Evolutionary conservation across 306 rosid genomes (phyloP).

Genomic region (Fragaria vesca): DNA sequence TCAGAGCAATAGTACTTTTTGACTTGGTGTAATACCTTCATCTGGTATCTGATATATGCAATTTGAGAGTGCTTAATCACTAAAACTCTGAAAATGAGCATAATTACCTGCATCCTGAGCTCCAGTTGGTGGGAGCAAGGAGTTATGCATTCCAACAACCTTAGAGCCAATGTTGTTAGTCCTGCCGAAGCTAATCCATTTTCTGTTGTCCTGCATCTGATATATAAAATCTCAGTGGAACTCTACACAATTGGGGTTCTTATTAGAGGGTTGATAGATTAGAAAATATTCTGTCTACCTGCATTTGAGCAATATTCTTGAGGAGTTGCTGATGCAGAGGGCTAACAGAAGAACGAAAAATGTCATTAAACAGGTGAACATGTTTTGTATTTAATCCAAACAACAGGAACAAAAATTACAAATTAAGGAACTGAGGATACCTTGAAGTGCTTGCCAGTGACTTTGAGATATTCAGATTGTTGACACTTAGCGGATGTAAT

Average conservation of each 20-base stretch:
- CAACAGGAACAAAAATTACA: background rate
- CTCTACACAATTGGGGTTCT: slow-evolving; percentile 18
- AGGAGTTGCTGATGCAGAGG: slow-evolving; percentile 15
- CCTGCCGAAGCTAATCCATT: slow-evolving; percentile 23
- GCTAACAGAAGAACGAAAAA: slow-evolving; percentile 34
- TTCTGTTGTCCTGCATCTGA: slow-evolving; percentile 34
- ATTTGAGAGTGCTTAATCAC: background rate
- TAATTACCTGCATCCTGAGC: slow-evolving; percentile 35
- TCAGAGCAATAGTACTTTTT: background rate
- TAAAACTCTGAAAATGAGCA: background rate
- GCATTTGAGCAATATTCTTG: slow-evolving; percentile 21
- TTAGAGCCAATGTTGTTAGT: slow-evolving; percentile 11
- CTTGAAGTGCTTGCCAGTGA: slow-evolving; percentile 30
- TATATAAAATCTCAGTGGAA: slow-evolving; percentile 6
- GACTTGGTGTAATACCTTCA: background rate
- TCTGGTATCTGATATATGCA: background rate
- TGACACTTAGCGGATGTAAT: slow-evolving; percentile 14
- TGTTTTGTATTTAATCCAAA: background rate
- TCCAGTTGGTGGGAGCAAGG: slow-evolving; percentile 14
- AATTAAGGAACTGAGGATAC: slow-evolving; percentile 19
- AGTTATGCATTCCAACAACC: slow-evolving; percentile 18
- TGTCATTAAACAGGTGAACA: slow-evolving; percentile 2
- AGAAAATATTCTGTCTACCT: slow-evolving; percentile 21
- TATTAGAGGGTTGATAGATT: slow-evolving; percentile 5
- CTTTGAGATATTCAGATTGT: slow-evolving; percentile 12